Base-by-base conservation (phyloP, 257 asterid genomes). In the Primulina eburnea region DNA sequence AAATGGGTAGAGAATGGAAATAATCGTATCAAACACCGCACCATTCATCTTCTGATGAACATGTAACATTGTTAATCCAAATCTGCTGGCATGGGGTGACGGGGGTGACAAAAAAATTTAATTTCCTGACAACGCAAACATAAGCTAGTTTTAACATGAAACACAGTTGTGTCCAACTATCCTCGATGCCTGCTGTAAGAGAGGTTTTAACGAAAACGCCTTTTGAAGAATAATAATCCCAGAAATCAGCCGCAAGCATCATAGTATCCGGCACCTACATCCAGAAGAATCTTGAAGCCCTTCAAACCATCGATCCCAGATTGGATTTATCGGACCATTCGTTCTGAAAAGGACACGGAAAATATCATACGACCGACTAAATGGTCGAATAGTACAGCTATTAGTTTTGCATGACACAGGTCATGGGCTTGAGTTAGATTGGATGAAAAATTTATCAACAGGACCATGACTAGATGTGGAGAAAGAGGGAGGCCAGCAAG, bases 281-380 rank as follows among this genome's bases (percentile, higher is more conserved):
- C 96, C 85, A 28, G 96, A 82, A 50, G 96, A 80, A 56, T 92
- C 93, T 63, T 59, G 89, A 10, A 89, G 92, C 43, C 96, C 90
- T 84, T 92, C 98, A 68, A 90, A 92, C 98, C 98, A 92, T 76
- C 95, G 82, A 82, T 92, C 97, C 98, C 98, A 92, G 14, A 63
- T 72, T 37, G 95, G 90, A 76, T 86, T 90, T 64, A 78, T 34
- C 5, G 98, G 97, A 66, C 95, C 97, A 2, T 56, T 87, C 32
- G 97, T 90, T 78, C 98, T 93, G 88, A 6, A 71, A 67, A 68
- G 61, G 28, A 61, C 11, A 73, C 55, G 68, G 20, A 56, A 70
- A 60, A 70, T 59, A 60, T 50, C 8, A 50, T 50, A 50, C 5
- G 57, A 5, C 57, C 20, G 8, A 50, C 21, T 16, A 50, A 17